Percentiles rank a stretch among this genome's conserved stretches.
These are phyloP conservation scores for Thraustotheca clavata DNA, from an alignment of 352 stramenopile species.

Conservation along the genomic window DNA sequence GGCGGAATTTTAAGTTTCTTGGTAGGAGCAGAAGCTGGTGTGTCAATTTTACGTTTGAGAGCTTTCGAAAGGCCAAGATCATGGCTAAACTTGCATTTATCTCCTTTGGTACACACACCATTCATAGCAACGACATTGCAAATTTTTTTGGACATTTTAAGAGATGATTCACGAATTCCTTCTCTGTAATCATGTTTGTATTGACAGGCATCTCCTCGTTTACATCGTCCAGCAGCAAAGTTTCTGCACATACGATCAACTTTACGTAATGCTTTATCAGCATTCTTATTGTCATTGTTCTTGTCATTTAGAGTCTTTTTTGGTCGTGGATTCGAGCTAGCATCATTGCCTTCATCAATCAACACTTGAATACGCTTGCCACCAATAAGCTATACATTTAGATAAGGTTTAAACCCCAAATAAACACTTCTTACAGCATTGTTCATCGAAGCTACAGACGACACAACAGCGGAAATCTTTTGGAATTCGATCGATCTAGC, in stretches of 20 bases:
- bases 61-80: not conserved
- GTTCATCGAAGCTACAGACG: slow-evolving; percentile 1
- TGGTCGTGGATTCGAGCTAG: no score
- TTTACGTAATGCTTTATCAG: not conserved
- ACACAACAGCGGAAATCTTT: not conserved
- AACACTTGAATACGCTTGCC: not conserved
- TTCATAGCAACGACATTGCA: not conserved
- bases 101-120: slow-evolving; percentile 1
- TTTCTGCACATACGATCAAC: not conserved
- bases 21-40: not conserved
- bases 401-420: no score
- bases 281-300: not conserved
- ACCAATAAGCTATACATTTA: not conserved
- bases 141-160: not conserved
- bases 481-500: slow-evolving; percentile 12
- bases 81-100: slow-evolving; percentile 15
- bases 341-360: not conserved
- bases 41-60: not conserved
- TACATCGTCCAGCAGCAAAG: not conserved
- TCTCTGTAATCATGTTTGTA: slow-evolving; percentile 7
- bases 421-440: slow-evolving; percentile 4
- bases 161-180: not conserved
- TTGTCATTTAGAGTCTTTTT: no score
- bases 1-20: slow-evolving; percentile 13
- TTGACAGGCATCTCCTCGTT: not conserved